These are phyloP conservation scores for Trametes sanguinea DNA, from an alignment of 768 basidiomycete genomes.

Conservation along the genomic window DNA sequence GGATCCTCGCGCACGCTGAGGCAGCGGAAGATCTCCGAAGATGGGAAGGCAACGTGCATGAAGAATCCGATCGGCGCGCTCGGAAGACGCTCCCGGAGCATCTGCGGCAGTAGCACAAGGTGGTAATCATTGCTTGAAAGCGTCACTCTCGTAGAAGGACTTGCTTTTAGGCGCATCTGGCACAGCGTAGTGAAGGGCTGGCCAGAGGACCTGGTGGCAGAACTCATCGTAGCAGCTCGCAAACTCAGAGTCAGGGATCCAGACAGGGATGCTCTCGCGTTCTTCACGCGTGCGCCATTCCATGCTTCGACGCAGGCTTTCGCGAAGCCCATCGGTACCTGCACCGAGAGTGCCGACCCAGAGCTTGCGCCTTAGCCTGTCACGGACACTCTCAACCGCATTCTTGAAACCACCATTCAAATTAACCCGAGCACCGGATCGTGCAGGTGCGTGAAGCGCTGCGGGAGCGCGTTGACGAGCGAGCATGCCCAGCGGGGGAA, in stretches of 20 bases:
- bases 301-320: conserved; percentile 57
- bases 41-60: conserved; percentile 95
- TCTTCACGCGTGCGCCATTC: conserved; percentile 49
- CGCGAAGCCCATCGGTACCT: conserved; percentile 62
- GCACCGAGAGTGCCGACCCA: conserved; percentile 79
- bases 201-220: conserved; percentile 86
- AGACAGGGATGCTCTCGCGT: conserved; percentile 56
- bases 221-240: conserved; percentile 82
- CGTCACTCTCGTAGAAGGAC: conserved; percentile 71
- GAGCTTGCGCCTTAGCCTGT: conserved; percentile 49
- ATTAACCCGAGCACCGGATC: conserved; percentile 74
- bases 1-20: conserved; percentile 71
- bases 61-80: conserved; percentile 86
- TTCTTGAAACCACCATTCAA: conserved; percentile 88
- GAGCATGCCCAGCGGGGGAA: conserved; percentile 77
- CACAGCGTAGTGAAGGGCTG: conserved; percentile 82
- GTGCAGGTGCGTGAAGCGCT: conserved; percentile 62
- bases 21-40: conserved; percentile 94
- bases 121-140: conserved; percentile 96
- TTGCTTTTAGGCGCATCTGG: conserved; percentile 88
- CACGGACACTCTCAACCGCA: conserved; percentile 65
- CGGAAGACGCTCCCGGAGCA: conserved; percentile 72
- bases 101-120: conserved; percentile 86
- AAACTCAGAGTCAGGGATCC: conserved; percentile 83
- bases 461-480: conserved; percentile 56